Base-by-base conservation (phyloP, 1,284 basidiomycete genomes). In the Trichosporon inkin region DNA sequence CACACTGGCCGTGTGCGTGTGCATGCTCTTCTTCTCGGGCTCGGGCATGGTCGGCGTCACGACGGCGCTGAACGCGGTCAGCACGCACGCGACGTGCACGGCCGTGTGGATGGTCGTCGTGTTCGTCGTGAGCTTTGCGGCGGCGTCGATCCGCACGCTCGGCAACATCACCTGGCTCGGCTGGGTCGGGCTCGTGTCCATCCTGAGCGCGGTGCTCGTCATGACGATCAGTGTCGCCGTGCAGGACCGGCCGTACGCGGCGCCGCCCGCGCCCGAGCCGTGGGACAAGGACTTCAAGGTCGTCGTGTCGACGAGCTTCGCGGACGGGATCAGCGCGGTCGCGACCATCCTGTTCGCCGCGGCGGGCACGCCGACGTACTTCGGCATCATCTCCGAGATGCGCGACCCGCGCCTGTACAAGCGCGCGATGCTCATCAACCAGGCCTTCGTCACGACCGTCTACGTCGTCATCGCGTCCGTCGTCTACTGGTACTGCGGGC, bases 21-120 rank as follows among this genome's bases (percentile, higher is more conserved):
- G 62, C 22, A 44, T 51, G 60, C 53, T 39, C 41, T 51, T 60
- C 36, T 73, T 72, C 57, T 37, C 11, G 6, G 51, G 51, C 19
- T 60, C 47, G 34, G 62, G 55, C 53, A 62, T 71, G 59, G 63
- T 79, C 41, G 68, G 70, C 16, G 66, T 78, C 47, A 72, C 77
- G 1, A 74, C 76, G 51, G 78, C 78, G 1, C 66, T 80, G 53
- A 80, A 79, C 69, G 73, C 78, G 19, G 65, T 80, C 20, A 37
- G 40, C 17, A 53, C 57, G 2, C 73, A 78, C 63, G 75, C 66
- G 2, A 70, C 73, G 0, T 79, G 77, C 63, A 78, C 77, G 2
- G 72, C 74, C 40, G 71, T 72, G 13, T 78, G 73, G 53, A 70
- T 71, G 35, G 67, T 68, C 17, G 71, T 78, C 44, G 69, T 67